phyloP scores from a whole-genome alignment of 1,139 yeast species.

The Diutina catenulata region DNA sequence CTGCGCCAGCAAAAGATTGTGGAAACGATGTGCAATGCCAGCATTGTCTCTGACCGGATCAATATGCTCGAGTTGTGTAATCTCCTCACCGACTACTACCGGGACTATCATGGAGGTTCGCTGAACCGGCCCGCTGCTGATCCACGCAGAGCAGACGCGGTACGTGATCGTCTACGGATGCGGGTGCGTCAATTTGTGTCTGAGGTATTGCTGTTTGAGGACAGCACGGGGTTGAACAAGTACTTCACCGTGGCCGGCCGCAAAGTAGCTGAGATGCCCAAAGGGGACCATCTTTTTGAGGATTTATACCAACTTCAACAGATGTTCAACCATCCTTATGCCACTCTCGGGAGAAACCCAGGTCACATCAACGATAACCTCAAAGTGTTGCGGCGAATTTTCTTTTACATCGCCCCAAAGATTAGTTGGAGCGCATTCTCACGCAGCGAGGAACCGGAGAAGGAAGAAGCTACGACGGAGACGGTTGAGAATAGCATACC shows the following conservation, averaged over 20 bases:
- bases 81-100: neutral
- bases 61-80: slow-evolving; percentile 3
- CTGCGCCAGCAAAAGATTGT: neutral
- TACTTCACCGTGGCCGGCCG: neutral
- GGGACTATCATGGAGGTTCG: neutral
- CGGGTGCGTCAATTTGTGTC: neutral
- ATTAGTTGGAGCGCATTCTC: neutral
- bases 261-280: neutral
- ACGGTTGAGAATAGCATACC: neutral
- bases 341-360: neutral
- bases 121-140: no score
- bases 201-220: slow-evolving; percentile 1
- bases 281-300: neutral
- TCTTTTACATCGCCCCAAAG: neutral
- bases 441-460: neutral
- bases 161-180: neutral
- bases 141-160: neutral
- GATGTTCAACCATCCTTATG: neutral
- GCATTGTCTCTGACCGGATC: neutral
- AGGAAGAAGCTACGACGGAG: neutral
- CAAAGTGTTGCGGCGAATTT: neutral
- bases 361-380: neutral
- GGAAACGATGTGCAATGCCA: neutral
- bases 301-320: neutral
- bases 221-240: slow-evolving; percentile 1